Conservation (phyloP, 1,284 basidiomycete species). For the Trametes polyzona region DNA sequence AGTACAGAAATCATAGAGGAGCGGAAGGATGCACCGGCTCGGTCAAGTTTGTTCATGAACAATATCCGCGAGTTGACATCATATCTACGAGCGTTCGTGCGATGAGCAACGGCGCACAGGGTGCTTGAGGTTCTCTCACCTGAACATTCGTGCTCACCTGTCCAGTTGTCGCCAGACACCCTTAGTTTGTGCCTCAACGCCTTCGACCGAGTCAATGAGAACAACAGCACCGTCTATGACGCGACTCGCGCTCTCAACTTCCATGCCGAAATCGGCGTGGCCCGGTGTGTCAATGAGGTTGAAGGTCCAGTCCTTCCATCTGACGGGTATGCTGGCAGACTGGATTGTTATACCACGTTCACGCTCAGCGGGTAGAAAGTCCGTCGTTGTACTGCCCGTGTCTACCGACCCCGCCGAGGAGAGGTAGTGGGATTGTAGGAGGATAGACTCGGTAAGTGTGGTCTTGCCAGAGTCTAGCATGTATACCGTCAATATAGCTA, state of each 20-base stretch:
- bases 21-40: conserved; percentile 79
- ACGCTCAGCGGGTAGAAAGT: conserved; percentile 88
- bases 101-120: background rate
- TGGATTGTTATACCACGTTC: conserved; percentile 93
- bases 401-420: conserved; percentile 81
- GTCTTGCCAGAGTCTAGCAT: conserved; percentile 86
- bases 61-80: conserved; percentile 76
- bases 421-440: conserved; percentile 78
- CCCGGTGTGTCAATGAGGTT: conserved; percentile 92
- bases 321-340: conserved; percentile 89
- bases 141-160: conserved; percentile 57
- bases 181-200: conserved; percentile 88
- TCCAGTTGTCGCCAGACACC: conserved; percentile 88
- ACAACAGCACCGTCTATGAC: conserved; percentile 90
- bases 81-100: conserved; percentile 53
- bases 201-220: conserved; percentile 88
- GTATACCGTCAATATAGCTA: conserved; percentile 6
- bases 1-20: conserved; percentile 74
- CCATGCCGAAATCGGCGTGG: conserved; percentile 94
- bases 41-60: conserved; percentile 89
- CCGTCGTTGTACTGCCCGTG: conserved; percentile 88
- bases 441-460: conserved; percentile 86
- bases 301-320: conserved; percentile 83
- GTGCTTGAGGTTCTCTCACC: conserved; percentile 26
- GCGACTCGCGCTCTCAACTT: conserved; percentile 89